phyloP scores from a whole-genome alignment of 2,329 filamentous ascomycete genomes.

The Fusarium sp. region DNA sequence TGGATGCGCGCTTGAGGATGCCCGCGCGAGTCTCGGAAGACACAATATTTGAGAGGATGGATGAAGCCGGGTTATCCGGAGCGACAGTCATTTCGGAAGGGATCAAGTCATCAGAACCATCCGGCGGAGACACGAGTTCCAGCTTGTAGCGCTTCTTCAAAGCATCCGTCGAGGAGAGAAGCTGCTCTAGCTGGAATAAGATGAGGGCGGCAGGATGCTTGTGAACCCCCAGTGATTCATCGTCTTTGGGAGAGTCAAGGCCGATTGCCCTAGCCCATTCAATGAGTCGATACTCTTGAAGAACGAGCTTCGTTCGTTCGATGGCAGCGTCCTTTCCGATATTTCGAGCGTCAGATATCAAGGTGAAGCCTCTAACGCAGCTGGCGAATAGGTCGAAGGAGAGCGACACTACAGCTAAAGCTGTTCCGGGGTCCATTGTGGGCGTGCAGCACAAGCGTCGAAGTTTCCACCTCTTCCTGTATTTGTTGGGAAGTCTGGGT shows the following conservation, averaged over 20 bases:
- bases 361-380: not conserved
- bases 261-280: not conserved
- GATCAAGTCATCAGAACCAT: not conserved
- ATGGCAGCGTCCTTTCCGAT: not conserved
- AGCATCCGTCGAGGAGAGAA: not conserved
- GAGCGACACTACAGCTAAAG: not conserved
- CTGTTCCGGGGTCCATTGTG: not conserved
- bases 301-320: not conserved
- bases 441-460: not conserved
- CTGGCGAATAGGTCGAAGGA: not conserved
- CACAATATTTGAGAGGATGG: not conserved
- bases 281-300: not conserved
- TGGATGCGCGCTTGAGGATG: not conserved
- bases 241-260: not conserved
- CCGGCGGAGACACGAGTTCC: not conserved
- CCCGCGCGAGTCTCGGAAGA: not conserved
- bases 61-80: not conserved
- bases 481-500: not conserved
- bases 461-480: not conserved
- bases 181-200: not conserved
- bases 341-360: not conserved
- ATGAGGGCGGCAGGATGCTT: not conserved
- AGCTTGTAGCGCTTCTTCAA: not conserved
- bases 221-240: not conserved
- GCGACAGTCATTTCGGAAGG: not conserved